Conservation (phyloP, 768 basidiomycete genomes). For the Pulveroboletus ravenelii region DNA sequence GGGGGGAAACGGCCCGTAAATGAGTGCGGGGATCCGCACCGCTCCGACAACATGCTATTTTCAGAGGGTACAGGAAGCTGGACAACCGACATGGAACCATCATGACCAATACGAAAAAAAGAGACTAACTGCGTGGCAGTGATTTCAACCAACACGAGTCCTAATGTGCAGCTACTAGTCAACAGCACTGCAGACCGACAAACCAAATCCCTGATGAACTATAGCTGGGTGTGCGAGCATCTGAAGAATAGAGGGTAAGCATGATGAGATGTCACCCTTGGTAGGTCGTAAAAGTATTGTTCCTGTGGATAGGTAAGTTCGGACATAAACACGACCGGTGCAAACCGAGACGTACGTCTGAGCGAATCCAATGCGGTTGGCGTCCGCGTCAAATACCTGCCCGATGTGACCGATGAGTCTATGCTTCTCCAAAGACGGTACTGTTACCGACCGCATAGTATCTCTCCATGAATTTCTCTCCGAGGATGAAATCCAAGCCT, state of each 20-base stretch:
- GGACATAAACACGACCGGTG: background rate
- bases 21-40: too few relatives aligned
- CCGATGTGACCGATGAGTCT: background rate
- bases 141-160: background rate
- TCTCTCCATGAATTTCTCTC: background rate
- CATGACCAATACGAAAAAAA: background rate
- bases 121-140: too few relatives aligned
- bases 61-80: background rate
- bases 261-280: background rate
- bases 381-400: conserved; percentile 22
- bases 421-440: background rate
- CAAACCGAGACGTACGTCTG: conserved; percentile 16
- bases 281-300: conserved; percentile 15
- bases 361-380: conserved; percentile 18
- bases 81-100: too few relatives aligned
- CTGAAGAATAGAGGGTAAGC: background rate
- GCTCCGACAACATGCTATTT: too few relatives aligned
- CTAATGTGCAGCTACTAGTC: background rate
- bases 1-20: too few relatives aligned
- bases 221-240: background rate
- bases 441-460: conserved; percentile 2
- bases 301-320: conserved; percentile 6
- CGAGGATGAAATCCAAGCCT: background rate
- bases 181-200: background rate
- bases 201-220: background rate